These are phyloP conservation scores for Aspergillus incahuasiensis DNA, from an alignment of 495 filamentous ascomycete genomes.

Conservation along the genomic window DNA sequence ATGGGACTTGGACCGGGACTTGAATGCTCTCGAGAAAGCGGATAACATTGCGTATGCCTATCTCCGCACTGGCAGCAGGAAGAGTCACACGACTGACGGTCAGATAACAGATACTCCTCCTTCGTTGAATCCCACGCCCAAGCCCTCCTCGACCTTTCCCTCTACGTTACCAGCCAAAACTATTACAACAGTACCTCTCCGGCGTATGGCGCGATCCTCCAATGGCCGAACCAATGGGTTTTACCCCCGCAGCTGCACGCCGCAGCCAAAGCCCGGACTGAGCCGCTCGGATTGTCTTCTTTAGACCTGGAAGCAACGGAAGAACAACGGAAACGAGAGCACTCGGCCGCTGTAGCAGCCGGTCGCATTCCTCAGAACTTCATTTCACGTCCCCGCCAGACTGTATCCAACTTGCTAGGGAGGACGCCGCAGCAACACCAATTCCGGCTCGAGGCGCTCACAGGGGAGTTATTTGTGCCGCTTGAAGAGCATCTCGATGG, in stretches of 20 bases:
- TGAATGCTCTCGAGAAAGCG: conserved; percentile 42
- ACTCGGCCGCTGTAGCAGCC: conserved; percentile 37
- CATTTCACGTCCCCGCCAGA: conserved; percentile 37
- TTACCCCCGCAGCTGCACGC: conserved; percentile 63
- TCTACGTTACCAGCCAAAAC: conserved; percentile 86
- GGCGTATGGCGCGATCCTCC: conserved; percentile 68
- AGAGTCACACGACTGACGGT: conserved; percentile 14
- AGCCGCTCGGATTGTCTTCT: conserved; percentile 65
- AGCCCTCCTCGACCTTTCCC: conserved; percentile 68
- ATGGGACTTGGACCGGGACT: conserved; percentile 52
- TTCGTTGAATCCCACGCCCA: conserved; percentile 61
- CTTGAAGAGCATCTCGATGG: conserved; percentile 56
- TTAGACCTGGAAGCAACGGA: conserved; percentile 56
- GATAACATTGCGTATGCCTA: conserved; percentile 52
- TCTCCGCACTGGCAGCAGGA: background rate
- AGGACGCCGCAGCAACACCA: conserved; percentile 38
- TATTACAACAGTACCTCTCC: conserved; percentile 69
- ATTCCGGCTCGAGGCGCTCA: conserved; percentile 68
- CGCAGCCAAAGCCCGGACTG: conserved; percentile 64
- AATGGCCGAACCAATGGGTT: conserved; percentile 79
- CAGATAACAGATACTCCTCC: conserved; percentile 45
- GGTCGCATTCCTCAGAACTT: conserved; percentile 42
- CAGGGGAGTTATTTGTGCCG: conserved; percentile 63
- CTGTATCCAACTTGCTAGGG: conserved; percentile 37
- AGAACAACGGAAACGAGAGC: conserved; percentile 40